Base-by-base conservation (phyloP, 2,329 filamentous ascomycete species). In the Penicillium sp. region DNA sequence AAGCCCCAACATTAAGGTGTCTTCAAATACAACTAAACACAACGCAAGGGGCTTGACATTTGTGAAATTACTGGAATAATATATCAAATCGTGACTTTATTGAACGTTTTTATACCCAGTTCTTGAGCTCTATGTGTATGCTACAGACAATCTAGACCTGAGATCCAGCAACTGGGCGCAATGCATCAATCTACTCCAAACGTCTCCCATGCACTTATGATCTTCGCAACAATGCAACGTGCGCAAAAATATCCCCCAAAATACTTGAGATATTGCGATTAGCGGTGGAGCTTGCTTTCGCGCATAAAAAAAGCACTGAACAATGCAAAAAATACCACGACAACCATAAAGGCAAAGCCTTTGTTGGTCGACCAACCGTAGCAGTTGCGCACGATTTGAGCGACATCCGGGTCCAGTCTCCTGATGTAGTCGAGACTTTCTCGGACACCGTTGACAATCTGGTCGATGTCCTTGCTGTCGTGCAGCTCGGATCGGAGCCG, bases 391-490 rank as follows among this genome's bases (percentile, higher is more conserved):
- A 92, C 88, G 11, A 87, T 68, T 11, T 66, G 72, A 24, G 80
- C 81, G 1, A 86, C 71, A 2, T 68, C 74, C 0, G 87, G 84
- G 5, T 88, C 81, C 30, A 92, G 75, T 4, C 78, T 74, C 42
- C 80, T 79, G 66, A 91, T 85, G 62, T 81, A 90, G 44, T 87
- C 82, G 38, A 92, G 75, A 63, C 83, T 89, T 68, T 88, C 78
- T 22, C 88, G 78, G 4, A 91, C 88, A 10, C 79, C 79, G 51
- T 84, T 79, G 39, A 89, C 86, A 57, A 92, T 89, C 48, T 81
- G 74, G 22, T 81, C 75, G 0, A 87, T 85, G 46, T 85, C 79
- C 22, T 80, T 76, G 50, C 81, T 82, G 46, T 78, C 78, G 4
- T 76, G 72, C 42, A 91, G 72, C 2, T 77, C 75, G 1, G 68